These are phyloP conservation scores for Cadophora sp. DNA, from an alignment of 2,329 filamentous ascomycete species.

Conservation along the genomic window DNA sequence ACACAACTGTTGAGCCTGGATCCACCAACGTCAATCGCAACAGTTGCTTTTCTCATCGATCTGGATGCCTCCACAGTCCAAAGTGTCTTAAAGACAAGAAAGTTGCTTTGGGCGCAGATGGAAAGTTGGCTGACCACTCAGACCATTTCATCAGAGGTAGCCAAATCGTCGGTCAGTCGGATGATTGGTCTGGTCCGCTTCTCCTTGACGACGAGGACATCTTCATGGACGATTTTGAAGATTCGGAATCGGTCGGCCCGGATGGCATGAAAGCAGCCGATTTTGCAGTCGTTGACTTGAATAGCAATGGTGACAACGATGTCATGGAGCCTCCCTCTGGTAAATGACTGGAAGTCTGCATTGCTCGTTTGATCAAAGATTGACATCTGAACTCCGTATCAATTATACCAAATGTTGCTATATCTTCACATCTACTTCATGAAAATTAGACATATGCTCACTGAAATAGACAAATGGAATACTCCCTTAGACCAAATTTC, in stretches of 20 bases:
- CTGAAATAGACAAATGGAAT: too few species aligned
- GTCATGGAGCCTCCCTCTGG: not conserved
- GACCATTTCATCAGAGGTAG: not conserved
- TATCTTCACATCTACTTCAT: not conserved
- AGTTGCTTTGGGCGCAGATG: constrained; percentile 34
- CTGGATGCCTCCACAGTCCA: constrained; percentile 38
- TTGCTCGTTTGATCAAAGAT: not conserved
- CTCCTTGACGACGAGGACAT: constrained; percentile 20
- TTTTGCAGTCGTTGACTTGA: not conserved
- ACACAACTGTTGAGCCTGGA: constrained; percentile 41
- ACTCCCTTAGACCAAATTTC: too few species aligned
- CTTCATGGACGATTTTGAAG: not conserved
- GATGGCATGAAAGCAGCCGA: not conserved
- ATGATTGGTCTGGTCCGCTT: constrained; percentile 21
- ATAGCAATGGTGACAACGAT: not conserved
- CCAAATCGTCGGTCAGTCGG: not conserved
- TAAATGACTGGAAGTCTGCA: not conserved
- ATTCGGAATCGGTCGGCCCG: not conserved
- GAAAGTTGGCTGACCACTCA: constrained; percentile 25
- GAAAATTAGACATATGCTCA: not conserved
- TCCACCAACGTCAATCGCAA: constrained; percentile 40
- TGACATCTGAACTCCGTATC: not conserved
- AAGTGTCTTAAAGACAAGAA: constrained; percentile 41
- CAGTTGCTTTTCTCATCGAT: constrained; percentile 40
- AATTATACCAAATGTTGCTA: not conserved